Conservation (phyloP, 768 basidiomycete genomes). For the Tylopilus balloui region DNA sequence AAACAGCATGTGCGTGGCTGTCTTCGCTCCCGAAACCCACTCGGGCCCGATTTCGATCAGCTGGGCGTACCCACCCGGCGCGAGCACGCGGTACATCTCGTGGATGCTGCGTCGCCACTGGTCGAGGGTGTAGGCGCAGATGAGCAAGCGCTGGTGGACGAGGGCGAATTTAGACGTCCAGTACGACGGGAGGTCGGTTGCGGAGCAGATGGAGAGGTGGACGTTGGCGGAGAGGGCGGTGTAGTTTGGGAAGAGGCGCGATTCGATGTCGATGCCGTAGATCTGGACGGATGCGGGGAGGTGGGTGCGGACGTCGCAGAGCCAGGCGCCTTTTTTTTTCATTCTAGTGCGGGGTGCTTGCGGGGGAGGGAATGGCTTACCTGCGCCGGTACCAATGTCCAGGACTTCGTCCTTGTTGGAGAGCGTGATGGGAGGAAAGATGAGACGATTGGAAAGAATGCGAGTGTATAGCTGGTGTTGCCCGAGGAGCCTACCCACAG, state of each 20-base stretch:
- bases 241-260: constrained; percentile 17
- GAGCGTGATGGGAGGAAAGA: constrained; percentile 16
- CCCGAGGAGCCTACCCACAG: constrained; percentile 1
- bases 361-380: constrained; percentile 1
- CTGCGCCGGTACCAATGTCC: constrained; percentile 22
- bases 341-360: no score
- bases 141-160: constrained; percentile 32
- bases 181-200: constrained; percentile 26
- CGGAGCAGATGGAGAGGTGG: constrained; percentile 22
- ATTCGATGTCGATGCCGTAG: constrained; percentile 26
- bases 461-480: constrained; percentile 22
- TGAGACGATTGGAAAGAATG: constrained; percentile 20
- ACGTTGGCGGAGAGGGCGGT: constrained; percentile 6
- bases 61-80: constrained; percentile 32
- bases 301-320: constrained; percentile 14
- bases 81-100: constrained; percentile 31
- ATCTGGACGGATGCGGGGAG: constrained; percentile 18
- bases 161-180: constrained; percentile 31
- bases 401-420: constrained; percentile 19
- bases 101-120: constrained; percentile 27
- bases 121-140: constrained; percentile 24
- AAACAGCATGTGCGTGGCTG: constrained; percentile 6
- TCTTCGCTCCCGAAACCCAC: constrained; percentile 13
- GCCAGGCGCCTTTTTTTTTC: constrained; percentile 17
- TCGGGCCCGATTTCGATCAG: constrained; percentile 27